Percentiles rank a stretch among this genome's conserved stretches.
Evolutionary conservation across 139 green algal genomes (phyloP).

Genomic region (Diplosphaera chodatii): DNA sequence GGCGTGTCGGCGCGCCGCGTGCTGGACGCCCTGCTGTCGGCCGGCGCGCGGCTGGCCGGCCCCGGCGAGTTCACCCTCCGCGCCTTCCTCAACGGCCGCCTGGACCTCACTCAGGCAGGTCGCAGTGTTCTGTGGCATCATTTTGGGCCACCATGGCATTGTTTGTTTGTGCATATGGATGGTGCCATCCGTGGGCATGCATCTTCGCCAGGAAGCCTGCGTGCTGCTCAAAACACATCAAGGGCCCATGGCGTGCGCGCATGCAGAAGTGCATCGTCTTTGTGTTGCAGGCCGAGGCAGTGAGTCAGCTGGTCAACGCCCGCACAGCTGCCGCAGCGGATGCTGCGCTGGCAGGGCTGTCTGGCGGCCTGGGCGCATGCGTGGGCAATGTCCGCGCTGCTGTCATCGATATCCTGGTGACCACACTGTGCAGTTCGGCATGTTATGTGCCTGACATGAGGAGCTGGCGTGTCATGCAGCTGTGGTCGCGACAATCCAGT

Average conservation of each 20-base stretch:
- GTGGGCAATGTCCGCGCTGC: constrained; percentile 46
- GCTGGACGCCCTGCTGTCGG: constrained; percentile 60
- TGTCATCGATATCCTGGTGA: constrained; percentile 67
- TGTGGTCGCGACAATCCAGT: too few species aligned
- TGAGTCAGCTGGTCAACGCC: constrained; percentile 73
- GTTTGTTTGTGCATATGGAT: too few species aligned
- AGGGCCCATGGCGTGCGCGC: not conserved
- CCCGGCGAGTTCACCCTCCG: constrained; percentile 95
- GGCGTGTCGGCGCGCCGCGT: constrained; percentile 70
- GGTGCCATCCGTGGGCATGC: too few species aligned
- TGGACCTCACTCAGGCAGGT: constrained; percentile 84
- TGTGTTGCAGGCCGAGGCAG: constrained; percentile 78
- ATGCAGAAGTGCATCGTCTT: too few species aligned
- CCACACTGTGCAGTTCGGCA: too few species aligned
- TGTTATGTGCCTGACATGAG: too few species aligned
- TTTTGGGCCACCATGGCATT: too few species aligned
- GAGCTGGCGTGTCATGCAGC: too few species aligned
- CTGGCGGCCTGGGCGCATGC: constrained; percentile 46
- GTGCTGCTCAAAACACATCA: too few species aligned
- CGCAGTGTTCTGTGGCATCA: too few species aligned
- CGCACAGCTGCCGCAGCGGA: constrained; percentile 80
- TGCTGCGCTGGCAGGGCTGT: constrained; percentile 76
- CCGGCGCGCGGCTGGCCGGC: constrained; percentile 56
- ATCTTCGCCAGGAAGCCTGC: too few species aligned
- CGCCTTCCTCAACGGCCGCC: constrained; percentile 93